Percentiles rank a stretch among this genome's conserved stretches.
Conservation (phyloP, 495 filamentous ascomycete genomes). For the Hyaloscypha variabilis region DNA sequence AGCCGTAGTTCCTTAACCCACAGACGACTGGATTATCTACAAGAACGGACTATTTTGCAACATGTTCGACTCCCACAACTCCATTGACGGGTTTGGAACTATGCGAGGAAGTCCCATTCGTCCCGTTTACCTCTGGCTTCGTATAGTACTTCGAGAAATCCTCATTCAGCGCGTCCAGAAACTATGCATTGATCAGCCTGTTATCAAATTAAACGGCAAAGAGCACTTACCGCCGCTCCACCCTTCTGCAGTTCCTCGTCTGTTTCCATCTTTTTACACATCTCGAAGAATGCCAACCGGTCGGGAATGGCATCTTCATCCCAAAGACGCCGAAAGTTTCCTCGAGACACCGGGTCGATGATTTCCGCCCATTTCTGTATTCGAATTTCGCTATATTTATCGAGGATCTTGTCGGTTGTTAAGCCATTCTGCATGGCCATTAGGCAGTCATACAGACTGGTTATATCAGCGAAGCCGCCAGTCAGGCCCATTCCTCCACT, state of each 20-base stretch:
- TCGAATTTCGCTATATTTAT: constrained; percentile 58
- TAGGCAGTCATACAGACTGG: constrained; percentile 59
- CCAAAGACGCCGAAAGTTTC: constrained; percentile 50
- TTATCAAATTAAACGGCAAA: background rate
- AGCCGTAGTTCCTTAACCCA: too few relatives aligned
- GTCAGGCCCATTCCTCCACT: constrained; percentile 62
- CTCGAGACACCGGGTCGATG: constrained; percentile 58
- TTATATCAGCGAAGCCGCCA: constrained; percentile 62
- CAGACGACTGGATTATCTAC: background rate
- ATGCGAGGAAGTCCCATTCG: background rate
- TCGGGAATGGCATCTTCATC: constrained; percentile 40
- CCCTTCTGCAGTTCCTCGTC: constrained; percentile 36
- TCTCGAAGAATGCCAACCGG: constrained; percentile 40
- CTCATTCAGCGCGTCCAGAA: constrained; percentile 3
- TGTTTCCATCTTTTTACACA: constrained; percentile 30
- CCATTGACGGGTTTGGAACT: background rate
- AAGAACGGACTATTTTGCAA: background rate
- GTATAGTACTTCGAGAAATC: constrained; percentile 12
- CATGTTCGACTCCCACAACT: background rate
- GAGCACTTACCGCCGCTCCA: constrained; percentile 5
- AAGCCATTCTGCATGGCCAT: constrained; percentile 56
- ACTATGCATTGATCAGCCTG: background rate
- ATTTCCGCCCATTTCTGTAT: constrained; percentile 57
- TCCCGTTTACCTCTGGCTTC: background rate
- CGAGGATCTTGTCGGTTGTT: constrained; percentile 57